A percentile compares a stretch with the other conserved stretches of the same genome.
Evolutionary conservation across 345 rosid genomes (phyloP).

Genomic region (Combretum micranthum): DNA sequence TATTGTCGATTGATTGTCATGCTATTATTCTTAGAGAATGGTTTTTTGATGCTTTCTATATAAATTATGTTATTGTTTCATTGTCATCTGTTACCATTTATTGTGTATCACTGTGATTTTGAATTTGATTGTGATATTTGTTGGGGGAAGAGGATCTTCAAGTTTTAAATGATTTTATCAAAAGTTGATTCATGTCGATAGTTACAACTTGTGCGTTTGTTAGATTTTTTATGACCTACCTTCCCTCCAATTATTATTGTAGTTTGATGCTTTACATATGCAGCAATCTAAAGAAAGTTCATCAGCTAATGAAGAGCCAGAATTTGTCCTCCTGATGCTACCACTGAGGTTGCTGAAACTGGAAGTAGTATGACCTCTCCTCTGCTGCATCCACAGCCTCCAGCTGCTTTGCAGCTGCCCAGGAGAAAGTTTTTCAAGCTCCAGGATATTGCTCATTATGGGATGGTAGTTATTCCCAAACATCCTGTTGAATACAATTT

Average conservation of each 20-base stretch:
- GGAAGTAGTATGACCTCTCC: conserved; percentile 1
- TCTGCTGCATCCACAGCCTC: not conserved
- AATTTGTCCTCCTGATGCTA: conserved; percentile 13
- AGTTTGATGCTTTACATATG: not conserved
- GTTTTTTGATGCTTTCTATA: not conserved
- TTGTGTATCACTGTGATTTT: too few relatives aligned
- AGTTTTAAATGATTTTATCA: too few relatives aligned
- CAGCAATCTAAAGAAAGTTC: conserved; percentile 36
- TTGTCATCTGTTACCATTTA: too few relatives aligned
- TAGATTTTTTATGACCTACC: too few relatives aligned
- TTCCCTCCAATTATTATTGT: too few relatives aligned
- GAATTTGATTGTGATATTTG: too few relatives aligned
- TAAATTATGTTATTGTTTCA: not conserved
- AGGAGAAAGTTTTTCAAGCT: conserved; percentile 1
- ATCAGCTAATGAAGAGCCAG: conserved; percentile 23
- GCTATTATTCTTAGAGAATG: not conserved
- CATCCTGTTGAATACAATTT: not conserved
- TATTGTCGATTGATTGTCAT: not conserved
- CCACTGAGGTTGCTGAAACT: conserved; percentile 14
- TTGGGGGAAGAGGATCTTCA: too few relatives aligned
- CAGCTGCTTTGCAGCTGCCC: too few relatives aligned
- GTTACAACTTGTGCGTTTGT: too few relatives aligned
- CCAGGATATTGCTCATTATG: conserved; percentile 4
- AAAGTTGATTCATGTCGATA: too few relatives aligned
- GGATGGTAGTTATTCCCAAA: too few relatives aligned